phyloP scores from a whole-genome alignment of 2,329 filamentous ascomycete genomes.

The Aspergillus sp. region DNA sequence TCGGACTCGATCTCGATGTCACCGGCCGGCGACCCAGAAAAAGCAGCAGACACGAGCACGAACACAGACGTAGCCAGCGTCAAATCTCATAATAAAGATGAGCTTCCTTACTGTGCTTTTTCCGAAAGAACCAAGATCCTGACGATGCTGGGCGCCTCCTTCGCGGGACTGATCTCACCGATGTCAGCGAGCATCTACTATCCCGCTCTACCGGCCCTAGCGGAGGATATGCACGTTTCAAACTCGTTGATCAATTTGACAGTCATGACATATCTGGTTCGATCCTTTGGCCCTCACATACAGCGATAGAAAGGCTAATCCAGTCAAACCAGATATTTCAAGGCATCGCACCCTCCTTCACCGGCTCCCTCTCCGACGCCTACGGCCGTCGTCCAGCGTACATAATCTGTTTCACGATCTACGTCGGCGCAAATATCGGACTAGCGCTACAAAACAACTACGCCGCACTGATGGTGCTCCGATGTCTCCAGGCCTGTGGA shows the following conservation, averaged over 20 bases:
- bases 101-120: constrained; percentile 5
- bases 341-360: constrained; percentile 60
- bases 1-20: neutral
- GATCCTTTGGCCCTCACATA: neutral
- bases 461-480: constrained; percentile 34
- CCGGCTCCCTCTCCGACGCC: constrained; percentile 62
- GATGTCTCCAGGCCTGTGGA: constrained; percentile 44
- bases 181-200: constrained; percentile 32
- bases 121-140: constrained; percentile 4
- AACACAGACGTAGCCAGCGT: neutral
- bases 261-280: constrained; percentile 50
- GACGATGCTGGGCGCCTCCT: constrained; percentile 6
- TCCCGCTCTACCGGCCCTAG: constrained; percentile 32
- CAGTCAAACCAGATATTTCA: constrained; percentile 51
- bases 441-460: constrained; percentile 37
- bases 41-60: neutral
- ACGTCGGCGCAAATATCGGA: constrained; percentile 37
- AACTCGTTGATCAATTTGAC: constrained; percentile 47
- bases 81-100: neutral
- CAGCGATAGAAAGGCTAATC: neutral
- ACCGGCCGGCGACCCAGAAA: neutral
- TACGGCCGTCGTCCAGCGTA: constrained; percentile 63
- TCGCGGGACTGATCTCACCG: constrained; percentile 20
- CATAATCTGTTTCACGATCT: constrained; percentile 54
- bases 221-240: constrained; percentile 40